These are phyloP conservation scores for Blastomyces emzantsi DNA, from an alignment of 2,329 filamentous ascomycete species.

Conservation along the genomic window DNA sequence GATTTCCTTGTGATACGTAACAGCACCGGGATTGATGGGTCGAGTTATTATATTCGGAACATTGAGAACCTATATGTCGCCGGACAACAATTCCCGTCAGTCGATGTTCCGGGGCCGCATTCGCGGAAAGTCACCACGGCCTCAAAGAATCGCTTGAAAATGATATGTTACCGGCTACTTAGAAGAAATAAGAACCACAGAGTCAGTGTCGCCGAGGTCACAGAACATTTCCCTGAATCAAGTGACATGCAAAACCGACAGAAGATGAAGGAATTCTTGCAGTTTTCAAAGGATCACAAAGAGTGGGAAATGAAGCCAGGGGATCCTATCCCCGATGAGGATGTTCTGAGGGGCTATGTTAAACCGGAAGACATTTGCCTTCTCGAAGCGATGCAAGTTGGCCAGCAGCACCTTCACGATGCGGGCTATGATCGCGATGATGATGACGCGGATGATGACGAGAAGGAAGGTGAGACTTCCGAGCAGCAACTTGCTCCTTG, in stretches of 20 bases:
- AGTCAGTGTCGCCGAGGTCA: slow-evolving; percentile 73
- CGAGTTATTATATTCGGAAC: slow-evolving; percentile 72
- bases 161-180: slow-evolving; percentile 86
- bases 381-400: slow-evolving; percentile 94
- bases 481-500: slow-evolving; percentile 89
- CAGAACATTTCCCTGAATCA: slow-evolving; percentile 82
- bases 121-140: slow-evolving; percentile 92
- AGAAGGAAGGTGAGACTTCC: slow-evolving; percentile 63
- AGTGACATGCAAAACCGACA: slow-evolving; percentile 93
- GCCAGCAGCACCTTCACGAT: slow-evolving; percentile 80
- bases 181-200: slow-evolving; percentile 61
- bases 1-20: slow-evolving; percentile 85
- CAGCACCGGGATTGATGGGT: slow-evolving; percentile 67
- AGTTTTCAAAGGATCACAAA: slow-evolving; percentile 78
- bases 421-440: slow-evolving; percentile 68
- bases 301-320: slow-evolving; percentile 71
- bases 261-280: slow-evolving; percentile 93
- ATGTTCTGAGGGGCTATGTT: slow-evolving; percentile 74
- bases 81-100: slow-evolving; percentile 83
- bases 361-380: slow-evolving; percentile 93
- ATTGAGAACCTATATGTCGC: slow-evolving; percentile 88
- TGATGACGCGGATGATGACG: slow-evolving; percentile 57
- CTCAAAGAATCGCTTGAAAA: slow-evolving; percentile 93
- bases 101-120: slow-evolving; percentile 88
- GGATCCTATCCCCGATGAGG: slow-evolving; percentile 70